Evolutionary conservation across 179 eudicot genomes (phyloP).

Genomic region (Amaranthus tricolor): DNA sequence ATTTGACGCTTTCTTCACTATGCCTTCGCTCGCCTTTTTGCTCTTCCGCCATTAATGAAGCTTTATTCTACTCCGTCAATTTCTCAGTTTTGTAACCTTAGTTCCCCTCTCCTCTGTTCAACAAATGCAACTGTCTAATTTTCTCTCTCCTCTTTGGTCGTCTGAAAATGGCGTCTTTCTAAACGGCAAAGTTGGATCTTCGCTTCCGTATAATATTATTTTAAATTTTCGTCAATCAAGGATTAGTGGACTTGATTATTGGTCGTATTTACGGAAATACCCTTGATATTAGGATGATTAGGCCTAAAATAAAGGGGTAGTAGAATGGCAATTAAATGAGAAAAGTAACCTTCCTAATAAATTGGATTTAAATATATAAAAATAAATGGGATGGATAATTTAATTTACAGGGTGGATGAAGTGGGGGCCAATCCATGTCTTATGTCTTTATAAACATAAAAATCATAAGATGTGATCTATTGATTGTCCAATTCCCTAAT

Average conservation of each 20-base stretch:
- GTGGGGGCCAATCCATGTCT: constrained; percentile 24
- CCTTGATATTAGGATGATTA: constrained; percentile 11
- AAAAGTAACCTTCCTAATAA: too few relatives aligned
- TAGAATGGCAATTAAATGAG: constrained; percentile 20
- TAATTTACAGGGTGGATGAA: constrained; percentile 34
- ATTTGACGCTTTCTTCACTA: constrained; percentile 77
- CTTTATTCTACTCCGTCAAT: constrained; percentile 12
- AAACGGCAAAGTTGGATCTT: constrained; percentile 54
- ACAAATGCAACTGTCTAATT: not conserved
- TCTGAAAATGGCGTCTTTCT: constrained; percentile 44
- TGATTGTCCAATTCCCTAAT: constrained; percentile 9
- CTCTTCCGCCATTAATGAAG: constrained; percentile 27
- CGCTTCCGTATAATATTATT: constrained; percentile 30
- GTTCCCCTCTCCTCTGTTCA: constrained; percentile 8
- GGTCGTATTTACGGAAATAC: constrained; percentile 24
- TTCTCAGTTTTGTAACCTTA: constrained; percentile 8
- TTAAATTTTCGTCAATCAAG: not conserved
- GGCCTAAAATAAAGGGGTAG: constrained; percentile 17
- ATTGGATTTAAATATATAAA: too few relatives aligned
- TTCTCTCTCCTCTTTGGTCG: constrained; percentile 23
- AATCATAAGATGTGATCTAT: constrained; percentile 13
- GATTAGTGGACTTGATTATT: not conserved
- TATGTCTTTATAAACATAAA: constrained; percentile 7
- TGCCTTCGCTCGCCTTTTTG: constrained; percentile 22
- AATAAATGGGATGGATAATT: constrained; percentile 26